These are phyloP conservation scores for Linum trigynum DNA, from an alignment of 345 rosid genomes.

Conservation along the genomic window DNA sequence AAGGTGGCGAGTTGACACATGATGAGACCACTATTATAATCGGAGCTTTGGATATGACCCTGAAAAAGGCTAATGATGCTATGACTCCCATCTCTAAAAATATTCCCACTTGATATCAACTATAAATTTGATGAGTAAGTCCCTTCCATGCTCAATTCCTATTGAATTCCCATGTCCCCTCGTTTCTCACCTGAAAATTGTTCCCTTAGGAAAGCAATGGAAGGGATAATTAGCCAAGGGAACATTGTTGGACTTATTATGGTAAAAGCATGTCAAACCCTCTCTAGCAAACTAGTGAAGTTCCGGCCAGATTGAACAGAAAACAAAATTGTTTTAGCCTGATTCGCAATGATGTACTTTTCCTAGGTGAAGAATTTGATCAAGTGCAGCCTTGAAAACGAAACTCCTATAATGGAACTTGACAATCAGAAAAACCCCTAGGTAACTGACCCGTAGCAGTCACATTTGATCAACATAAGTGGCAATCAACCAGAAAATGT, in stretches of 20 bases:
- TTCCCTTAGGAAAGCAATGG: slow-evolving; percentile 51
- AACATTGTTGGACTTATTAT: slow-evolving; percentile 53
- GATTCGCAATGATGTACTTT: background rate
- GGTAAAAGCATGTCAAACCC: slow-evolving; percentile 28
- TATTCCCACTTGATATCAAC: slow-evolving; percentile 59
- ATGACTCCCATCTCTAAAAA: slow-evolving; percentile 56
- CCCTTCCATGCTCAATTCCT: too few species aligned
- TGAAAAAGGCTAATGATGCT: slow-evolving; percentile 73
- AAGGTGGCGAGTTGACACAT: slow-evolving; percentile 78
- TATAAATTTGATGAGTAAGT: slow-evolving; percentile 55
- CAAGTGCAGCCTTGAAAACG: slow-evolving; percentile 41
- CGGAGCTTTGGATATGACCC: slow-evolving; percentile 77
- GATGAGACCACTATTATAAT: slow-evolving; percentile 74
- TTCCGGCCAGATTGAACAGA: too few species aligned
- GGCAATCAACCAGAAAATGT: too few species aligned
- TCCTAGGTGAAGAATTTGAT: slow-evolving; percentile 65
- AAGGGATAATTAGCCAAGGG: slow-evolving; percentile 50
- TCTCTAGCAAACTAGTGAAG: background rate
- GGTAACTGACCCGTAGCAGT: slow-evolving; percentile 19
- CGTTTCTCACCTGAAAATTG: background rate
- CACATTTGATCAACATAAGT: too few species aligned
- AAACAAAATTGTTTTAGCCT: too few species aligned
- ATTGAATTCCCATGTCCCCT: background rate
- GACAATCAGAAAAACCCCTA: slow-evolving; percentile 58
- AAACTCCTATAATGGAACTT: slow-evolving; percentile 50